Evolutionary conservation across 78 protist genomes (phyloP).

Genomic region (Capsaspora owczarzaki): DNA sequence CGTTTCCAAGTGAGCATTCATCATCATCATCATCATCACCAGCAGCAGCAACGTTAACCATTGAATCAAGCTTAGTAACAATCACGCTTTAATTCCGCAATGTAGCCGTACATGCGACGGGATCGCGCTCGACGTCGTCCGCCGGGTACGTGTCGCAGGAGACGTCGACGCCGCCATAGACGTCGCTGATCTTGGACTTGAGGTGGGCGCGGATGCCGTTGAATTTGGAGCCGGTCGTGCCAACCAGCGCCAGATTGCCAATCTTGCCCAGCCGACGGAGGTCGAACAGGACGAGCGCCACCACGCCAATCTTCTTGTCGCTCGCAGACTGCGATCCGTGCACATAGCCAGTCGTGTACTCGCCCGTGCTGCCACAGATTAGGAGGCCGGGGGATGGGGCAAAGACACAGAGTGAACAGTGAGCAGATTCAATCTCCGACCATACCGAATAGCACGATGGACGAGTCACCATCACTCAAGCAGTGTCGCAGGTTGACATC

Average conservation of each 20-base stretch:
- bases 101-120: neutral
- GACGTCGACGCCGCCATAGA: conserved; percentile 7
- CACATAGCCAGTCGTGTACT: conserved; percentile 48
- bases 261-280: conserved; percentile 13
- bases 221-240: conserved; percentile 31
- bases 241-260: conserved; percentile 18
- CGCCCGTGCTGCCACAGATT: conserved; percentile 54
- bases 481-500: too few species aligned
- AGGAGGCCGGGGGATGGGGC: too few species aligned
- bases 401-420: too few species aligned
- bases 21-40: neutral
- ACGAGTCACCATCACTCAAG: too few species aligned
- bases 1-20: neutral
- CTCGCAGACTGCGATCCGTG: neutral
- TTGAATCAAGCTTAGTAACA: neutral
- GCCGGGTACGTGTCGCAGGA: conserved; percentile 19
- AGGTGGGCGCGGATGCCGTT: conserved; percentile 29
- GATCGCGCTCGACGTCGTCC: conserved; percentile 25
- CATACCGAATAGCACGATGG: too few species aligned
- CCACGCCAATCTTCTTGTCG: conserved; percentile 42
- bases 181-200: conserved; percentile 6
- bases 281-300: conserved; percentile 32
- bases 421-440: too few species aligned
- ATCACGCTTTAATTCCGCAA: neutral
- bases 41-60: neutral